These are phyloP conservation scores for Rhizopogon hawkerae DNA, from an alignment of 1,284 basidiomycete genomes.

Conservation along the genomic window DNA sequence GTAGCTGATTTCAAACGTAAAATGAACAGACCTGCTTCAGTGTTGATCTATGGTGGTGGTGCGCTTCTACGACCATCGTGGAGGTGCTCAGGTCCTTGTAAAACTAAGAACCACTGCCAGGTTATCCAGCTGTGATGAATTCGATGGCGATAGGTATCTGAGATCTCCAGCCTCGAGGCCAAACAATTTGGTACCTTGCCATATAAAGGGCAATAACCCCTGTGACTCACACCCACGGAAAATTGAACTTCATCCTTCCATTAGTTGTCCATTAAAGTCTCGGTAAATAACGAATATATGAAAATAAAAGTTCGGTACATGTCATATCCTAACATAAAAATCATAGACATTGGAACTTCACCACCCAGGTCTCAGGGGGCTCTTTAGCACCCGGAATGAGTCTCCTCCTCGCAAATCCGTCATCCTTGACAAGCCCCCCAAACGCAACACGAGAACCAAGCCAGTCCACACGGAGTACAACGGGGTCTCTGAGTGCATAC, in stretches of 20 bases:
- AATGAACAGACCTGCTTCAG: slow-evolving; percentile 64
- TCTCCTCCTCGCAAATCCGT: slow-evolving; percentile 4
- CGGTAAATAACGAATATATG: no score
- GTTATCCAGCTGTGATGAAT: not conserved
- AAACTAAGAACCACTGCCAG: not conserved
- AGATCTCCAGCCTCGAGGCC: not conserved
- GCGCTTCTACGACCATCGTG: slow-evolving; percentile 26
- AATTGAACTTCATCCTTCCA: no score
- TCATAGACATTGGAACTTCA: slow-evolving; percentile 2
- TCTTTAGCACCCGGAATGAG: slow-evolving; percentile 4
- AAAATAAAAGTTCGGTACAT: not conserved
- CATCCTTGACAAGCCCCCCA: slow-evolving; percentile 5
- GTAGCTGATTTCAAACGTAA: not conserved
- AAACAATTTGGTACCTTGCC: not conserved
- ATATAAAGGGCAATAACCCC: not conserved
- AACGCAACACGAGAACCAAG: slow-evolving; percentile 4
- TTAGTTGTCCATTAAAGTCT: no score
- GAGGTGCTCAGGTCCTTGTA: not conserved
- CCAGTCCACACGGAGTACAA: slow-evolving; percentile 8
- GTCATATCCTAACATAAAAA: not conserved
- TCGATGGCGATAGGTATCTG: not conserved
- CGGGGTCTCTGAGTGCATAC: not conserved
- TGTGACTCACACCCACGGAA: not conserved
- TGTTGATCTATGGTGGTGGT: slow-evolving; percentile 65
- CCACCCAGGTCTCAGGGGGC: slow-evolving; percentile 6